A percentile compares a stretch with the other conserved stretches of the same genome.
Evolutionary conservation across 306 rosid genomes (phyloP).

Genomic region (Quercus variabilis): DNA sequence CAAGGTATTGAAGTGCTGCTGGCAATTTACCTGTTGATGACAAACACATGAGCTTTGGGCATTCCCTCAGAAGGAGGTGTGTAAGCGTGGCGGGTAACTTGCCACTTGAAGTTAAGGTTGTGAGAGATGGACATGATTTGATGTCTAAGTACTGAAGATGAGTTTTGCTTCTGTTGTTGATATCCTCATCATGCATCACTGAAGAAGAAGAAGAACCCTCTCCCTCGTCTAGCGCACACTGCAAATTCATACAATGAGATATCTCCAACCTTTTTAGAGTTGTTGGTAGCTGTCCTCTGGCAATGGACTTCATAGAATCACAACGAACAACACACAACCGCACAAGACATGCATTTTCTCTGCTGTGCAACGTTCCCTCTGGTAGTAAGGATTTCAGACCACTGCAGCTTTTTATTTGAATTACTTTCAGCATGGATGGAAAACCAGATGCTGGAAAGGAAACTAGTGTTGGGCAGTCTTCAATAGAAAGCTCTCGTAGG

Average conservation of each 20-base stretch:
- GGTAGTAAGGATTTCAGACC: background rate
- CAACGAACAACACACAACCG: background rate
- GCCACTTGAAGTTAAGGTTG: background rate
- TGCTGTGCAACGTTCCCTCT: background rate
- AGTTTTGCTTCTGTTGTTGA: background rate
- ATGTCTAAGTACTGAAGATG: background rate
- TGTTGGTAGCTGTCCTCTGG: background rate
- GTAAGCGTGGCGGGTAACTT: slow-evolving; percentile 14
- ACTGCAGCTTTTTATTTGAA: slow-evolving; percentile 1
- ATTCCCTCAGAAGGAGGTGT: background rate
- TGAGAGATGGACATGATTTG: slow-evolving; percentile 8
- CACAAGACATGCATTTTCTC: background rate
- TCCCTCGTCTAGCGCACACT: background rate
- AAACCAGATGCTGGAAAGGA: background rate
- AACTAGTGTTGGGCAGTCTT: too few relatives aligned
- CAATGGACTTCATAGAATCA: slow-evolving; percentile 5
- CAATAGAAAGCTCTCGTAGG: too few relatives aligned
- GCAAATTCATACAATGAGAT: background rate
- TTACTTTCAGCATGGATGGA: slow-evolving; percentile 8
- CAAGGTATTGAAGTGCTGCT: too few relatives aligned
- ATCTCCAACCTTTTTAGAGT: background rate
- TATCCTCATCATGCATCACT: slow-evolving; percentile 3
- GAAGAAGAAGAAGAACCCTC: background rate
- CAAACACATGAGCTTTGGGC: background rate
- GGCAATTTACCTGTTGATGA: background rate